Percentiles rank a stretch among this genome's conserved stretches.
Conservation (phyloP, 2,329 filamentous ascomycete genomes). For the Phialophora tarda region DNA sequence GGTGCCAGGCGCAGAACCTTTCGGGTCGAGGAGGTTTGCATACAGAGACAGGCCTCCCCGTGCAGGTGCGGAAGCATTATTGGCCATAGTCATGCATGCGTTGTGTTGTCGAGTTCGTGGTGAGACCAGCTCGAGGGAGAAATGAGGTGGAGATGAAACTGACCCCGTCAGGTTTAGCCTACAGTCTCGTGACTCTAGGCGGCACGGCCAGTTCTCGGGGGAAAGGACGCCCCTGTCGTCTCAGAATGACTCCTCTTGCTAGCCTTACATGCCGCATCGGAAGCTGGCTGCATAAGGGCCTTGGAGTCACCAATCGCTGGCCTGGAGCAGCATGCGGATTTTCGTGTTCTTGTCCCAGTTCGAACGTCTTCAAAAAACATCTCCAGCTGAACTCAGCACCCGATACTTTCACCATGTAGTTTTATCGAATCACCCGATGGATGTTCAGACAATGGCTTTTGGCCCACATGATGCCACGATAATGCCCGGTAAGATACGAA, state of each 20-base stretch:
- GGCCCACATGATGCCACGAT: conserved; percentile 15
- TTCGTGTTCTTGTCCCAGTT: conserved; percentile 12
- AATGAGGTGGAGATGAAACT: conserved; percentile 3
- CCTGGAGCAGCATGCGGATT: conserved; percentile 7
- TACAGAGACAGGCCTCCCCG: conserved; percentile 67
- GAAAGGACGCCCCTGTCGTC: conserved; percentile 6
- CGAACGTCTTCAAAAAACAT: conserved; percentile 9
- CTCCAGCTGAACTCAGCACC: conserved; percentile 19
- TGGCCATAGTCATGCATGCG: conserved; percentile 31
- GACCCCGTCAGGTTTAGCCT: background rate
- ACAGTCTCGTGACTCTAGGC: conserved; percentile 19
- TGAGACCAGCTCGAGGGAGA: conserved; percentile 2
- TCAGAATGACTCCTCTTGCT: background rate
- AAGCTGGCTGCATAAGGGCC: conserved; percentile 15
- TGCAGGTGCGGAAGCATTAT: conserved; percentile 29
- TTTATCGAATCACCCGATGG: conserved; percentile 16
- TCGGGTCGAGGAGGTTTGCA: conserved; percentile 75
- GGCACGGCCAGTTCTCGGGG: conserved; percentile 27
- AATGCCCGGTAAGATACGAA: conserved; percentile 15
- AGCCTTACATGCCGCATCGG: conserved; percentile 7
- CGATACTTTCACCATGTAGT: conserved; percentile 11
- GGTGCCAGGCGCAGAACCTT: conserved; percentile 59
- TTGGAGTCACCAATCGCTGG: conserved; percentile 17
- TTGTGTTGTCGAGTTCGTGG: background rate
- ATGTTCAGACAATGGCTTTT: background rate